Evolutionary conservation across 805 yeast genomes (phyloP), one percentile per base, ranked within the genome.

Genomic region (Hanseniaspora occidentalis): DNA sequence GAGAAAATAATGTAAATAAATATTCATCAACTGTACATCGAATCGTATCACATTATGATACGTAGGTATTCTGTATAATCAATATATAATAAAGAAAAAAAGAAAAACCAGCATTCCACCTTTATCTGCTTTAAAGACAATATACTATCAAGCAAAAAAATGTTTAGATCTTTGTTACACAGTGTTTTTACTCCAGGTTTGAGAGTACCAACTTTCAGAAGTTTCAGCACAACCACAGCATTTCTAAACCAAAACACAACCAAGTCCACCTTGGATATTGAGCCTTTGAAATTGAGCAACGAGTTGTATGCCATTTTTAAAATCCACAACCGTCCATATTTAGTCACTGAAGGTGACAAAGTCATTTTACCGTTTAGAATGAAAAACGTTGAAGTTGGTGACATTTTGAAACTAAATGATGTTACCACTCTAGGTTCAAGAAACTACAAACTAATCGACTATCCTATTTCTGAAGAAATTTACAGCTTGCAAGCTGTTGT

Each of bases 261-360:
- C 10, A 25, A 25, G n/a, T 8, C 34, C 34, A 31, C 20, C 9
- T 4, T 48, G 21, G 80, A 76, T 51, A 59, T 77, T 40, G 60
- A 75, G 0, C 78, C 84, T 2, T 64, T 86, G 45, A 84, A 79
- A 53, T 70, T 75, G 39, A 77, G 80, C 41, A 73, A 74, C 45
- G 74, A 73, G 46, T 61, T 89, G 24, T 92, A 85, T 56, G 97
- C 97, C 36, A 69, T 84, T 7, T 71, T 89, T 48, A 77, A 75
- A 50, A 72, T 92, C 29, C 92, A 85, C 64, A 75, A 79, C 60
- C 77, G 85, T 60, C 84, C 92, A 34, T 86, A 84, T 54, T 66
- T 92, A 45, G 92, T 92, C 14, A 86, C 97, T 20, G 75, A 79
- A 49, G 99, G 99, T 18, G 99, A 92, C 59, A 72, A 69, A 48